Conservation (phyloP, 129 eudicot species). For the Chrysanthemum makinoi region DNA sequence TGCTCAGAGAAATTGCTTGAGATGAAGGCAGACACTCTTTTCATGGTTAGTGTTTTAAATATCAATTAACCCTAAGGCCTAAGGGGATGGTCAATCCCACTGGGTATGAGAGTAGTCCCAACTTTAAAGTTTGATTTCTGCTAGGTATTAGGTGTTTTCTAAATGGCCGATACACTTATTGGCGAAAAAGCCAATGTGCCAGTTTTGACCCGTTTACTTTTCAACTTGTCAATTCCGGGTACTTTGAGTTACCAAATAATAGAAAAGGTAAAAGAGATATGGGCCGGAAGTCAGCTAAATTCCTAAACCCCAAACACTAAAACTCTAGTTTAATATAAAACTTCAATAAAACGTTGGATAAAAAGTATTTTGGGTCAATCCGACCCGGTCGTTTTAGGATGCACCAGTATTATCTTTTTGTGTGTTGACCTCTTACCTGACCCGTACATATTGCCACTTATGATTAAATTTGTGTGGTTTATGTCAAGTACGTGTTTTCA, state of each 20-base stretch:
- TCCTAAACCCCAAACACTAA: too few relatives aligned
- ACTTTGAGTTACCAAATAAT: background rate
- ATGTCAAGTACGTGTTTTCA: background rate
- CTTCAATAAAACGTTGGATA: background rate
- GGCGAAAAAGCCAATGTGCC: slow-evolving; percentile 3
- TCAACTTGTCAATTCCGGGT: background rate
- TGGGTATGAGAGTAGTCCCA: background rate
- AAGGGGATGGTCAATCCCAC: background rate
- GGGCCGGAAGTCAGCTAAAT: background rate
- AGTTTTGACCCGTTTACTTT: background rate
- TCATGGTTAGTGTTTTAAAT: slow-evolving; percentile 55
- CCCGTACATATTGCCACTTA: background rate
- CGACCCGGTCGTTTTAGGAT: background rate
- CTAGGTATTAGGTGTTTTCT: slow-evolving; percentile 3
- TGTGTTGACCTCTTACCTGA: background rate
- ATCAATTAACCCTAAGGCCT: background rate
- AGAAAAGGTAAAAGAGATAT: background rate
- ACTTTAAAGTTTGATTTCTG: background rate
- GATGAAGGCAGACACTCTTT: slow-evolving; percentile 76
- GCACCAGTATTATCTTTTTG: background rate
- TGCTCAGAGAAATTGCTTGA: slow-evolving; percentile 67
- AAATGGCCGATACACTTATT: background rate
- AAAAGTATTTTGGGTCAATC: background rate
- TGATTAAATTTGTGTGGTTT: background rate
- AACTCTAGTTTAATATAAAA: too few relatives aligned